Percentiles rank a stretch among this genome's conserved stretches.
Conservation (phyloP, 1,284 basidiomycete species). For the Meripilus lineatus region DNA sequence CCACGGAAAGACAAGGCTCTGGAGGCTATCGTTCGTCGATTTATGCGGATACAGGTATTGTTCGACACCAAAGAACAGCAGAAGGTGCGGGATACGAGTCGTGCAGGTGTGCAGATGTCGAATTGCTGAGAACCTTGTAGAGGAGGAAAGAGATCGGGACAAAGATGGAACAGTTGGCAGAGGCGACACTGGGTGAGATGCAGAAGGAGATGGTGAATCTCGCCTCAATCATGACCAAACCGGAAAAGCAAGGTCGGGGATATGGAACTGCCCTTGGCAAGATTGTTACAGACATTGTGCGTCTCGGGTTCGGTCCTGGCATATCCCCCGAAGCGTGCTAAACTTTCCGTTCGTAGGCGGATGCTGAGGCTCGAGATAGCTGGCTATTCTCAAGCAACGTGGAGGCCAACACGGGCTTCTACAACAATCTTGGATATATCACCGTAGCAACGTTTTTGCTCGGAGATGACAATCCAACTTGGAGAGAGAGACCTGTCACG, state of each 20-base stretch:
- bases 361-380: neutral
- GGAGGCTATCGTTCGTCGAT: too few species aligned
- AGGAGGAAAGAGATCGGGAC: neutral
- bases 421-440: neutral
- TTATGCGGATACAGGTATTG: too few species aligned
- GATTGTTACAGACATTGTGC: neutral
- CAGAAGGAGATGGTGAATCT: conserved; percentile 1
- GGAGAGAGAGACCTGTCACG: neutral
- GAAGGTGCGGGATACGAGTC: too few species aligned
- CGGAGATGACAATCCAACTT: conserved; percentile 5
- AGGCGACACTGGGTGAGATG: neutral
- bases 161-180: neutral
- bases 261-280: conserved; percentile 5
- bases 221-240: conserved; percentile 1
- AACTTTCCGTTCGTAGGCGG: conserved; percentile 2
- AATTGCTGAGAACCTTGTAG: too few species aligned
- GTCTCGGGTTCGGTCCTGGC: neutral
- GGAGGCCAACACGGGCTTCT: conserved; percentile 11
- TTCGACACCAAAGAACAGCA: too few species aligned
- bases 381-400: conserved; percentile 10
- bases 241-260: conserved; percentile 5
- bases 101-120: too few species aligned
- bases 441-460: conserved; percentile 1
- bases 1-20: too few species aligned
- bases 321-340: neutral